A percentile compares a stretch with the other conserved stretches of the same genome.
phyloP scores from a whole-genome alignment of 371 early-diverging fungal genomes.

The Lichtheimia corymbifera region DNA sequence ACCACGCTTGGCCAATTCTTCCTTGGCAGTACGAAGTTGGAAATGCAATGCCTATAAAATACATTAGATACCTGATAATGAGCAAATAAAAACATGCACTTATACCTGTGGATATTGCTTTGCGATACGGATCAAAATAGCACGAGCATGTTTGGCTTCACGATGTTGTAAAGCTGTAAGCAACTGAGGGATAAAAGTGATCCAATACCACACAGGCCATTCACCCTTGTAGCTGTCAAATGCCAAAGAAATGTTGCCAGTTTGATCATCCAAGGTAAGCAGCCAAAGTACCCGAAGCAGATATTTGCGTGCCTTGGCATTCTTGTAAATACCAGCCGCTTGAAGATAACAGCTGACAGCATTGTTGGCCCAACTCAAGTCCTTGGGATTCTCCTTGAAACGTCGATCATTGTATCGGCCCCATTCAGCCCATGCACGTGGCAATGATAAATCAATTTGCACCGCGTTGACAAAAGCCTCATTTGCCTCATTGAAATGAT shows the following conservation, averaged over 20 bases:
- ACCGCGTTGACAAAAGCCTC: conserved; percentile 93
- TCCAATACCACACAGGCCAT: conserved; percentile 96
- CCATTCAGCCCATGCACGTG: conserved; percentile 98
- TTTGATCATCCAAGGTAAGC: conserved; percentile 86
- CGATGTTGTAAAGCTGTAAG: conserved; percentile 75
- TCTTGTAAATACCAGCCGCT: conserved; percentile 89
- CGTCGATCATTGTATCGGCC: conserved; percentile 93
- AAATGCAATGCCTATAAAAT: conserved; percentile 83
- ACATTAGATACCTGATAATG: neutral
- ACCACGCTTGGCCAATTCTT: conserved; percentile 77
- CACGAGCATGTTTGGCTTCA: conserved; percentile 80
- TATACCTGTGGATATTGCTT: conserved; percentile 91
- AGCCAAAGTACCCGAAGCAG: conserved; percentile 93
- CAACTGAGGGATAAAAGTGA: conserved; percentile 96
- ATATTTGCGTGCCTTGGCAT: conserved; percentile 85
- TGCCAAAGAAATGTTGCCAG: conserved; percentile 73
- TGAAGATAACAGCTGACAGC: conserved; percentile 98
- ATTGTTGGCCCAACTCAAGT: conserved; percentile 83
- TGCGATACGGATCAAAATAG: conserved; percentile 89
- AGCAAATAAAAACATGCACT: neutral
- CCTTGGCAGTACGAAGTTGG: conserved; percentile 89
- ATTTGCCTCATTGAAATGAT: conserved; percentile 88
- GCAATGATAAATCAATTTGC: conserved; percentile 85
- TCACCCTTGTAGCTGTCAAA: conserved; percentile 92
- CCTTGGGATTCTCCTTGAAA: conserved; percentile 82